These are phyloP conservation scores for Pontederia paniculata DNA, from an alignment of 176 grass and related monocot genomes.

Conservation along the genomic window DNA sequence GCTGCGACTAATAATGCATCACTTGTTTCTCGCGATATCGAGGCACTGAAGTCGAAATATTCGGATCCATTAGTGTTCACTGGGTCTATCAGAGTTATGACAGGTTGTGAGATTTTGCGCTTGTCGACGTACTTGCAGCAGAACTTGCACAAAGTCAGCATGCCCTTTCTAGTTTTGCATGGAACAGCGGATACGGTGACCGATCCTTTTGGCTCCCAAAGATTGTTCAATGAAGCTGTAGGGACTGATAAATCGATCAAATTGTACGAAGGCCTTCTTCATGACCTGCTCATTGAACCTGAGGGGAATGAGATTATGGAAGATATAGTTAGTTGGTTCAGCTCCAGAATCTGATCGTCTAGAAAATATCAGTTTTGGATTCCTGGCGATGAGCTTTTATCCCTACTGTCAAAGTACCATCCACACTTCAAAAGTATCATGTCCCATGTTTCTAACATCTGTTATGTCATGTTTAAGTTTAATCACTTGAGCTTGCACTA, in stretches of 20 bases:
- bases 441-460: too few species aligned
- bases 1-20: constrained; percentile 30
- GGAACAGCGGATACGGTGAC: constrained; percentile 57
- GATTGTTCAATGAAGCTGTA: constrained; percentile 37
- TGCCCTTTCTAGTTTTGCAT: constrained; percentile 60
- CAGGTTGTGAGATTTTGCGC: constrained; percentile 69
- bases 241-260: constrained; percentile 47
- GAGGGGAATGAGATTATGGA: constrained; percentile 48
- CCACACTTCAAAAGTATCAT: too few species aligned
- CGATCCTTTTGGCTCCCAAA: constrained; percentile 46
- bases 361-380: too few species aligned
- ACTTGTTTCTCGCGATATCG: constrained; percentile 49
- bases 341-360: constrained; percentile 25
- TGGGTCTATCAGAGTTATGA: constrained; percentile 59
- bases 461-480: too few species aligned
- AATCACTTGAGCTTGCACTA: too few species aligned
- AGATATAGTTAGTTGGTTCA: constrained; percentile 62
- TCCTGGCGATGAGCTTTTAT: too few species aligned
- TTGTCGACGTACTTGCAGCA: constrained; percentile 50
- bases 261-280: constrained; percentile 48
- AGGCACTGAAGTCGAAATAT: constrained; percentile 63
- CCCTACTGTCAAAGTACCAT: too few species aligned
- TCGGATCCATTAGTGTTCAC: constrained; percentile 83
- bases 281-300: constrained; percentile 85
- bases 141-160: constrained; percentile 29